A percentile compares a stretch with the other conserved stretches of the same genome.
Evolutionary conservation across 768 basidiomycete species (phyloP).

Genomic region (Serendipita indica): DNA sequence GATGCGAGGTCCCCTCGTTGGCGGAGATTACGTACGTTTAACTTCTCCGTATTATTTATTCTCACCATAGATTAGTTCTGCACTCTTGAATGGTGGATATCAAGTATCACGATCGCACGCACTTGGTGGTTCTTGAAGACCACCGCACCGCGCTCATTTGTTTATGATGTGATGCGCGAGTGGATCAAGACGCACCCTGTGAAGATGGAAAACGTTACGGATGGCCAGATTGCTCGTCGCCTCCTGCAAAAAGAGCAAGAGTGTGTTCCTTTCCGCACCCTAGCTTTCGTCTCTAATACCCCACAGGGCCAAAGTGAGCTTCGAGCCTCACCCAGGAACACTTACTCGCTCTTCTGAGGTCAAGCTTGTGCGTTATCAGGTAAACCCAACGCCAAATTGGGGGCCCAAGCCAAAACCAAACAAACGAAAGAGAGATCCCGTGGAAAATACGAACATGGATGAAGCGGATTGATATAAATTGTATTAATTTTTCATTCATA

Average conservation of each 20-base stretch:
- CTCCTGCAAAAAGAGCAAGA: slow-evolving; percentile 53
- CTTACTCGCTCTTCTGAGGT: slow-evolving; percentile 45
- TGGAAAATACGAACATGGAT: background rate
- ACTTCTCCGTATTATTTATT: background rate
- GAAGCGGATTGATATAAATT: background rate
- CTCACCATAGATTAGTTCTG: slow-evolving; percentile 42
- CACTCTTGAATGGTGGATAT: slow-evolving; percentile 74
- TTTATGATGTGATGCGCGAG: slow-evolving; percentile 75
- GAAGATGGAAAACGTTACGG: slow-evolving; percentile 65
- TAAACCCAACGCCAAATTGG: slow-evolving; percentile 86
- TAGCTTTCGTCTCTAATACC: slow-evolving; percentile 9
- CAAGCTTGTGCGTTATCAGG: slow-evolving; percentile 78
- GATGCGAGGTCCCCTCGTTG: slow-evolving; percentile 61
- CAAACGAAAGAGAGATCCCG: slow-evolving; percentile 16
- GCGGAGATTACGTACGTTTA: slow-evolving; percentile 55
- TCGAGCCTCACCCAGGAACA: slow-evolving; percentile 55
- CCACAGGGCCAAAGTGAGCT: slow-evolving; percentile 48
- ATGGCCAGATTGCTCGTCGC: slow-evolving; percentile 51
- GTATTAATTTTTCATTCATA: background rate
- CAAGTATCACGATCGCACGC: slow-evolving; percentile 85
- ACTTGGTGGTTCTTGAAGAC: slow-evolving; percentile 84
- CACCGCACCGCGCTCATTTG: slow-evolving; percentile 47
- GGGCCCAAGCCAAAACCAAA: slow-evolving; percentile 53
- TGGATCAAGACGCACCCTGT: slow-evolving; percentile 76
- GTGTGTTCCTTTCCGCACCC: slow-evolving; percentile 29